Evolutionary conservation across 768 basidiomycete genomes (phyloP).

Genomic region (Lactarius psammicola): DNA sequence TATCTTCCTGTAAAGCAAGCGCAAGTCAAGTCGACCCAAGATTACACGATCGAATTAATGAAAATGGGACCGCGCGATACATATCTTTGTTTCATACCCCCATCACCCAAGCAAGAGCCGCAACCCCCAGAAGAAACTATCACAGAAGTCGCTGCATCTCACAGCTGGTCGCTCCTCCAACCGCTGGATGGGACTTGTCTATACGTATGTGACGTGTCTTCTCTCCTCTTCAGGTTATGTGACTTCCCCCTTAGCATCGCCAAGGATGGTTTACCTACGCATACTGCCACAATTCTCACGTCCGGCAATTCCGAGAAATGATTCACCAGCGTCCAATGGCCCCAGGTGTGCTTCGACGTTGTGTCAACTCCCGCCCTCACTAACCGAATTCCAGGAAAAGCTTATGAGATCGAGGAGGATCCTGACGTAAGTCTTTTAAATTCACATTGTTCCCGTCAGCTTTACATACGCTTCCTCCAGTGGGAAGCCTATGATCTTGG

Average conservation of each 20-base stretch:
- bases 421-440: slow-evolving; percentile 55
- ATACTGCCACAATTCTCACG: slow-evolving; percentile 92
- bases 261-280: slow-evolving; percentile 98
- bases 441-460: slow-evolving; percentile 27
- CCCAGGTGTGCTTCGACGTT: slow-evolving; percentile 49
- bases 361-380: slow-evolving; percentile 20
- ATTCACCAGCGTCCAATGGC: slow-evolving; percentile 59
- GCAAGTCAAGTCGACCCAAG: slow-evolving; percentile 25
- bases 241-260: slow-evolving; percentile 54
- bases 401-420: slow-evolving; percentile 82
- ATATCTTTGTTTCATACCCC: slow-evolving; percentile 79
- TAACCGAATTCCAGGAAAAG: slow-evolving; percentile 44
- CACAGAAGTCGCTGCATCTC: slow-evolving; percentile 62
- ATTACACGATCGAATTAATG: slow-evolving; percentile 68
- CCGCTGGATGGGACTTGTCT: slow-evolving; percentile 78
- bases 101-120: slow-evolving; percentile 50
- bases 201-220: slow-evolving; percentile 60
- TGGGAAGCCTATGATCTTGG: slow-evolving; percentile 80
- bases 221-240: slow-evolving; percentile 29
- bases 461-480: slow-evolving; percentile 39
- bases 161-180: slow-evolving; percentile 80
- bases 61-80: slow-evolving; percentile 65
- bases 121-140: slow-evolving; percentile 52
- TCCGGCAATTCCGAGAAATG: slow-evolving; percentile 93
- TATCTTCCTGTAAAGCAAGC: slow-evolving; percentile 9